Conservation (phyloP, 495 filamentous ascomycete genomes). For the Platismatia glauca region DNA sequence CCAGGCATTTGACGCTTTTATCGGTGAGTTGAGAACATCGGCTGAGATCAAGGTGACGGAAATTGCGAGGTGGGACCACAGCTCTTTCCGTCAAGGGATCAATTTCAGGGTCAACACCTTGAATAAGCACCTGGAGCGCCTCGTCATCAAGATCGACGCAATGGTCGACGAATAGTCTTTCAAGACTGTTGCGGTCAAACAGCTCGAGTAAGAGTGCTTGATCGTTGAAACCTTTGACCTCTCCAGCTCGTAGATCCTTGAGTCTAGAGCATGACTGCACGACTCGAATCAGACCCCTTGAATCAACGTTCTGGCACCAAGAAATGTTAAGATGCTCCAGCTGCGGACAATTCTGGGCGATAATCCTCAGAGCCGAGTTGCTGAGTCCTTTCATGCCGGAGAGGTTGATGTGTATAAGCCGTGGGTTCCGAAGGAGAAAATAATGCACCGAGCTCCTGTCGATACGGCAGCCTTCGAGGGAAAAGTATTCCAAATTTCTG, state of each 20-base stretch:
- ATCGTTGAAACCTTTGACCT: slow-evolving; percentile 71
- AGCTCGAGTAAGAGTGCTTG: slow-evolving; percentile 58
- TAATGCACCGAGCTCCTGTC: slow-evolving; percentile 69
- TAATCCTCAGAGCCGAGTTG: slow-evolving; percentile 79
- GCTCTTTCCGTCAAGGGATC: slow-evolving; percentile 70
- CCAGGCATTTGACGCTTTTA: slow-evolving; percentile 55
- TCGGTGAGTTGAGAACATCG: slow-evolving; percentile 68
- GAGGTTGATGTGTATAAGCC: slow-evolving; percentile 73
- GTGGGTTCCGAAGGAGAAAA: slow-evolving; percentile 68
- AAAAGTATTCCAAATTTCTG: slow-evolving; percentile 77
- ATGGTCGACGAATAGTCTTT: slow-evolving; percentile 67
- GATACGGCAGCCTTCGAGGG: slow-evolving; percentile 80
- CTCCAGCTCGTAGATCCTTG: slow-evolving; percentile 72
- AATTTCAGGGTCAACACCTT: slow-evolving; percentile 62
- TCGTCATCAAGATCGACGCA: slow-evolving; percentile 70
- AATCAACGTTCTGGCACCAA: slow-evolving; percentile 81
- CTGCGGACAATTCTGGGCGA: slow-evolving; percentile 71
- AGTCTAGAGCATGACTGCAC: slow-evolving; percentile 63
- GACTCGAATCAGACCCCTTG: slow-evolving; percentile 67
- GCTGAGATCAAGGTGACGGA: slow-evolving; percentile 79
- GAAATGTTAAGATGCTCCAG: slow-evolving; percentile 79
- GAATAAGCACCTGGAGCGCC: slow-evolving; percentile 58
- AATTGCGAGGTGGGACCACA: slow-evolving; percentile 65
- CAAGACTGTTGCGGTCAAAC: slow-evolving; percentile 70
- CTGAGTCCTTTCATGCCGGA: slow-evolving; percentile 70